Conservation (phyloP, 1,284 basidiomycete genomes). For the Leccinum subfulvum region DNA sequence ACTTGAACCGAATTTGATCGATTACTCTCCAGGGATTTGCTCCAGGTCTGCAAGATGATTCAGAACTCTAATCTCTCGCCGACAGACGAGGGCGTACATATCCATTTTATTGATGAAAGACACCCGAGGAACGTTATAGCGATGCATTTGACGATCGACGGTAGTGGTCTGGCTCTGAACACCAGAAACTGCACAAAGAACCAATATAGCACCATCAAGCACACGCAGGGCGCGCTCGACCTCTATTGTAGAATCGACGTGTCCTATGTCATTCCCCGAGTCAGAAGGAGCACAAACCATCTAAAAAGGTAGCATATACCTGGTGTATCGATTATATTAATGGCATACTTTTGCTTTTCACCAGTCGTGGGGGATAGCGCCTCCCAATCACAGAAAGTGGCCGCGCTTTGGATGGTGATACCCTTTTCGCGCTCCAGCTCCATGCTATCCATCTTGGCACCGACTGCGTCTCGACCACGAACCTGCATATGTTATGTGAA, state of each 20-base stretch:
- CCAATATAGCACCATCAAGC: slow-evolving; percentile 94
- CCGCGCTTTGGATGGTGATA: slow-evolving; percentile 98
- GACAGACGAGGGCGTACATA: slow-evolving; percentile 45
- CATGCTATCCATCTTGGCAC: slow-evolving; percentile 99
- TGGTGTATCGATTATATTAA: slow-evolving; percentile 99
- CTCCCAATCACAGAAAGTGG: slow-evolving; percentile 97
- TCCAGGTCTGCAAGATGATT: slow-evolving; percentile 64
- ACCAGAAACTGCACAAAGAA: slow-evolving; percentile 95
- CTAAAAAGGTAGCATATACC: slow-evolving; percentile 44
- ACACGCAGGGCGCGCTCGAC: slow-evolving; percentile 97
- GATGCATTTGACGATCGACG: slow-evolving; percentile 97
- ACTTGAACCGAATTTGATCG: slow-evolving; percentile 88
- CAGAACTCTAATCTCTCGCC: background rate
- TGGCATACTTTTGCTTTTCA: slow-evolving; percentile 80
- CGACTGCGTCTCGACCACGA: slow-evolving; percentile 91
- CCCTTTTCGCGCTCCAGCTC: slow-evolving; percentile 98
- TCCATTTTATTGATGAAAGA: slow-evolving; percentile 99
- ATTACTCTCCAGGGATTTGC: slow-evolving; percentile 97
- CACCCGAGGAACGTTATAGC: slow-evolving; percentile 93
- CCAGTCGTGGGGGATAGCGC: slow-evolving; percentile 64
- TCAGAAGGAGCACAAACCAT: background rate
- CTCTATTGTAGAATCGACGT: slow-evolving; percentile 99
- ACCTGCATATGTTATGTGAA: slow-evolving; percentile 45
- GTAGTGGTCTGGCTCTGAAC: slow-evolving; percentile 98
- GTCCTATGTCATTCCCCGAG: slow-evolving; percentile 50